A percentile compares a stretch with the other conserved stretches of the same genome.
phyloP scores from a whole-genome alignment of 345 rosid species.

The Populus simonii region DNA sequence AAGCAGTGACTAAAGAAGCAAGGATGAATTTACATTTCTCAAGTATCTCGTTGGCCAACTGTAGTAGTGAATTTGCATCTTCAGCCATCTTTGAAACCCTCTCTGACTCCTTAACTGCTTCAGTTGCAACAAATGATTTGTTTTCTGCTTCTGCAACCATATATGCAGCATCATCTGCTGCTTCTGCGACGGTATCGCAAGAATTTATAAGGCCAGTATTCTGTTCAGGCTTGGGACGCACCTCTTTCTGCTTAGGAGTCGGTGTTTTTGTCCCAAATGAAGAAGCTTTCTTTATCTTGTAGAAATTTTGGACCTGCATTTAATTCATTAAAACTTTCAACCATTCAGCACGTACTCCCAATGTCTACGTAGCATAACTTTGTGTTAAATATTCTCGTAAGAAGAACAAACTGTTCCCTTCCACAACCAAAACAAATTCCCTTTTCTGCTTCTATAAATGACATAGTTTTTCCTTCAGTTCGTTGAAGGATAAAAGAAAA shows the following conservation, averaged over 20 bases:
- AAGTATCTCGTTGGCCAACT: constrained; percentile 49
- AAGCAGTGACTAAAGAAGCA: background rate
- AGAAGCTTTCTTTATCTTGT: constrained; percentile 35
- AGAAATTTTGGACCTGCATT: constrained; percentile 54
- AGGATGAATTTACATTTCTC: constrained; percentile 42
- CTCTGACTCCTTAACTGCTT: constrained; percentile 74
- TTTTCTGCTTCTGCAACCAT: constrained; percentile 80
- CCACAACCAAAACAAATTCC: background rate
- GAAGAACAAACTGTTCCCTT: constrained; percentile 2
- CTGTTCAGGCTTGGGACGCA: constrained; percentile 33
- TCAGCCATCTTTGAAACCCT: constrained; percentile 57
- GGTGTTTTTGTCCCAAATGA: constrained; percentile 30
- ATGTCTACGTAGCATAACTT: background rate
- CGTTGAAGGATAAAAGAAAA: background rate
- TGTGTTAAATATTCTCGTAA: background rate
- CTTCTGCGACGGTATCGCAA: constrained; percentile 48
- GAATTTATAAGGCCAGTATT: constrained; percentile 14
- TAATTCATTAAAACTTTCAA: background rate
- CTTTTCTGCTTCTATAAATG: background rate
- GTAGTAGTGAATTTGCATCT: constrained; percentile 43
- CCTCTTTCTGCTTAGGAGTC: constrained; percentile 31
- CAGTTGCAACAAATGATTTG: constrained; percentile 59
- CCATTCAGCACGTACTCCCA: constrained; percentile 6
- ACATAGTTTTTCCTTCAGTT: background rate
- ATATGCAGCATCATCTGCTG: constrained; percentile 61